phyloP scores from a whole-genome alignment of 2,329 filamentous ascomycete species.

The Exophiala spinifera region DNA sequence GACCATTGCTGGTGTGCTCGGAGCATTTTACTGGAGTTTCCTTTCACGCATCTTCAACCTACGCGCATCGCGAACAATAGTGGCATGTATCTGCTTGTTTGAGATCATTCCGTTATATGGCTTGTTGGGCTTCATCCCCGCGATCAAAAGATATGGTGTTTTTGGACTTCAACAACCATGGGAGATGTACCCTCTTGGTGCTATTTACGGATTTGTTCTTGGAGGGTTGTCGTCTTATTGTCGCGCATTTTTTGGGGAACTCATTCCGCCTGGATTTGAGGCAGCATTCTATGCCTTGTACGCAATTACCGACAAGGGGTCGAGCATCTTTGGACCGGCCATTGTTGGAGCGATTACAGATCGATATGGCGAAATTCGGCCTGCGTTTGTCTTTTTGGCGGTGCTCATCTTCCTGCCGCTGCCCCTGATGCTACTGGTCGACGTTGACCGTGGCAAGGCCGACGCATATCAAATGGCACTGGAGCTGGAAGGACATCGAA shows the following conservation, averaged over 20 bases:
- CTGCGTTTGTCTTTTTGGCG: constrained; percentile 89
- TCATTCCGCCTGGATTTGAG: constrained; percentile 91
- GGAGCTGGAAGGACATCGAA: constrained; percentile 38
- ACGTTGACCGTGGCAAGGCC: constrained; percentile 73
- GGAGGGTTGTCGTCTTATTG: constrained; percentile 93
- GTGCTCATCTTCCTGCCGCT: constrained; percentile 79
- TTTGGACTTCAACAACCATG: constrained; percentile 87
- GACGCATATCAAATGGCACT: constrained; percentile 66
- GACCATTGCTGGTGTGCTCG: constrained; percentile 76
- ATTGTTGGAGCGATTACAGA: constrained; percentile 94
- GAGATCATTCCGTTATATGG: constrained; percentile 92
- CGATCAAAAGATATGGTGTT: constrained; percentile 69
- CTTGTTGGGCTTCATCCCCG: constrained; percentile 79
- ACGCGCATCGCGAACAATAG: constrained; percentile 79
- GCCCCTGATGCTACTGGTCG: constrained; percentile 77
- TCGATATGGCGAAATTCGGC: constrained; percentile 71
- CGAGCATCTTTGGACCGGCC: constrained; percentile 86
- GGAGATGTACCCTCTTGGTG: constrained; percentile 94
- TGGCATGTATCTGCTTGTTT: constrained; percentile 86
- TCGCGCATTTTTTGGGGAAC: constrained; percentile 83
- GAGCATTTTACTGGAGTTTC: constrained; percentile 85
- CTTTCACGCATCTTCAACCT: constrained; percentile 69
- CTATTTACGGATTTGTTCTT: constrained; percentile 87
- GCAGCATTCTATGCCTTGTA: constrained; percentile 96
- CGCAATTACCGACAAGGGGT: constrained; percentile 96